Conservation (phyloP, 495 filamentous ascomycete species). For the Alectoria sarmentosa region DNA sequence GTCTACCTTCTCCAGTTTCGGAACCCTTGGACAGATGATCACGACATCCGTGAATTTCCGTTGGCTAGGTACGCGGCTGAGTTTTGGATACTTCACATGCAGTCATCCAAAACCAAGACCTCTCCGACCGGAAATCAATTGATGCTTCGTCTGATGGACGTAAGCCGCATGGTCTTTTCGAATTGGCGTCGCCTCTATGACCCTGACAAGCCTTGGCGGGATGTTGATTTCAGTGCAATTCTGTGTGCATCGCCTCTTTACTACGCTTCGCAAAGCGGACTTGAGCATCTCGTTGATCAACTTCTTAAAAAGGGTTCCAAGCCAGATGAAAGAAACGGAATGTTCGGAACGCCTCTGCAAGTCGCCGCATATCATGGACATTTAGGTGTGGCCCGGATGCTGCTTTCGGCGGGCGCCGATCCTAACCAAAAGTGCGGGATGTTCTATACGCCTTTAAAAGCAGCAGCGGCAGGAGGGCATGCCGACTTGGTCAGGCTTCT, state of each 20-base stretch:
- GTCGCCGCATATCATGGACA: neutral
- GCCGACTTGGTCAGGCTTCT: neutral
- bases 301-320: neutral
- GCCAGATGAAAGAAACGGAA: neutral
- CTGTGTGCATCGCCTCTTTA: neutral
- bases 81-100: neutral
- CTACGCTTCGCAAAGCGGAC: neutral
- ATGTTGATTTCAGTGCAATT: neutral
- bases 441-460: neutral
- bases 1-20: slow-evolving; percentile 1
- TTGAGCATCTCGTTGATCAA: neutral
- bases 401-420: neutral
- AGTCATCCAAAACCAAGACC: neutral
- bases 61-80: slow-evolving; percentile 4
- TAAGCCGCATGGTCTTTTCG: neutral
- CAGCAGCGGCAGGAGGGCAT: neutral
- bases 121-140: neutral
- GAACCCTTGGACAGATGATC: neutral
- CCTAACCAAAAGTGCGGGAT: neutral
- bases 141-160: neutral
- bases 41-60: neutral
- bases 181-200: neutral
- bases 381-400: neutral
- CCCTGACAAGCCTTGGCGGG: neutral
- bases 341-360: slow-evolving; percentile 1